These are phyloP conservation scores for Tylopilus sp. DNA, from an alignment of 768 basidiomycete species.

Conservation along the genomic window DNA sequence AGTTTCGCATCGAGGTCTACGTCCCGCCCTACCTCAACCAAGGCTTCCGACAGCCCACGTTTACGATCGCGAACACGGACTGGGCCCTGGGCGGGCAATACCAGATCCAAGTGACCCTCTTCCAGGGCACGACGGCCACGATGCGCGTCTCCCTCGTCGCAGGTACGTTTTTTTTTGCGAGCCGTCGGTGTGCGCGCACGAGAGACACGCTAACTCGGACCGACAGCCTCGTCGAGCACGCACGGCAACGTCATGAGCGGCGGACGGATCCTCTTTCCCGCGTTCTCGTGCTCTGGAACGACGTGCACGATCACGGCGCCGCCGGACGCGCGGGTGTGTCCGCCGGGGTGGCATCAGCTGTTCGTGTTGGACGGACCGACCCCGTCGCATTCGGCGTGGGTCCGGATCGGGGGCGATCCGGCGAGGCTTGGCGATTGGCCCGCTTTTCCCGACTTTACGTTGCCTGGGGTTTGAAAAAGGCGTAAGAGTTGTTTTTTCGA, in stretches of 20 bases:
- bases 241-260: constrained; percentile 76
- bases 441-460: constrained; percentile 59
- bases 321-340: constrained; percentile 61
- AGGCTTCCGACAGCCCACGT: constrained; percentile 59
- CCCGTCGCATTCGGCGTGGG: constrained; percentile 70
- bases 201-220: neutral
- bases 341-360: constrained; percentile 75
- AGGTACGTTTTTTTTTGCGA: constrained; percentile 43
- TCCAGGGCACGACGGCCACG: constrained; percentile 38
- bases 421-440: constrained; percentile 72
- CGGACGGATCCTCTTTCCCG: constrained; percentile 67
- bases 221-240: constrained; percentile 68
- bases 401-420: constrained; percentile 80
- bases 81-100: constrained; percentile 59
- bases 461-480: constrained; percentile 59
- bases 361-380: constrained; percentile 78
- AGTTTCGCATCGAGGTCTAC: constrained; percentile 79
- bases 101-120: constrained; percentile 44
- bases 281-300: constrained; percentile 63
- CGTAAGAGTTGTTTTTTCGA: no score
- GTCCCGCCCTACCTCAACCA: constrained; percentile 80
- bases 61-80: constrained; percentile 55
- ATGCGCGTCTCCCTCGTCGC: constrained; percentile 66
- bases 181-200: no score
- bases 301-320: constrained; percentile 78